Percentiles rank a stretch among this genome's conserved stretches.
phyloP scores from a whole-genome alignment of 495 filamentous ascomycete genomes.

The Penicillium roqueforti region DNA sequence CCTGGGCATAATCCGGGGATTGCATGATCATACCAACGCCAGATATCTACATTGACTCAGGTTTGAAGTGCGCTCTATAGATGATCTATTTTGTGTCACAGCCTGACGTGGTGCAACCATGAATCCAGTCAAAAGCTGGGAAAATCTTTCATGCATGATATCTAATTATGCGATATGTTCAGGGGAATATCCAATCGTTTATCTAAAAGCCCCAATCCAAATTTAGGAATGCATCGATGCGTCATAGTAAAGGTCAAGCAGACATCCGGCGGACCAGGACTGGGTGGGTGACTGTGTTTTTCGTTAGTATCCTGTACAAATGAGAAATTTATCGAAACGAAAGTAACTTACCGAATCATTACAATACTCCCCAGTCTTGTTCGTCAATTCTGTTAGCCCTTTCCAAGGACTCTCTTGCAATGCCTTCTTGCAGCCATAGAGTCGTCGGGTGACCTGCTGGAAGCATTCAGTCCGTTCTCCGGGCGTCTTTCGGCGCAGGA shows the following conservation, averaged over 20 bases:
- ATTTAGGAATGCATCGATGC: conserved; percentile 46
- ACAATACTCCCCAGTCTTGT: conserved; percentile 80
- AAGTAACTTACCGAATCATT: conserved; percentile 70
- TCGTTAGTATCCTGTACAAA: conserved; percentile 12
- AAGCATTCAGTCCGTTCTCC: conserved; percentile 76
- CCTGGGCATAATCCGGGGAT: background rate
- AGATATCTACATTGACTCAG: background rate
- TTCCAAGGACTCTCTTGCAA: conserved; percentile 79
- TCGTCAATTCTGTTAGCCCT: conserved; percentile 88
- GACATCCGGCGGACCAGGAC: conserved; percentile 88
- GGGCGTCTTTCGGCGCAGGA: conserved; percentile 60
- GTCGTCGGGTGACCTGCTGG: conserved; percentile 83
- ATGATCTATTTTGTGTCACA: background rate
- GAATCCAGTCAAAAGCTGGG: background rate
- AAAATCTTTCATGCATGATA: background rate
- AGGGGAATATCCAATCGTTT: background rate
- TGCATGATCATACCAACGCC: background rate
- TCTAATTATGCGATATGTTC: background rate
- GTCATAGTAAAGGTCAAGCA: conserved; percentile 94
- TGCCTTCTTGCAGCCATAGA: conserved; percentile 76
- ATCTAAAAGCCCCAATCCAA: background rate
- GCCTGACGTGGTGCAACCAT: background rate
- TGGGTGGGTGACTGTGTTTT: conserved; percentile 74
- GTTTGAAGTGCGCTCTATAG: background rate
- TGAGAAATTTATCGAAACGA: background rate